A percentile compares a stretch with the other conserved stretches of the same genome.
Conservation (phyloP, 1,284 basidiomycete species). For the Tylopilus sp. region DNA sequence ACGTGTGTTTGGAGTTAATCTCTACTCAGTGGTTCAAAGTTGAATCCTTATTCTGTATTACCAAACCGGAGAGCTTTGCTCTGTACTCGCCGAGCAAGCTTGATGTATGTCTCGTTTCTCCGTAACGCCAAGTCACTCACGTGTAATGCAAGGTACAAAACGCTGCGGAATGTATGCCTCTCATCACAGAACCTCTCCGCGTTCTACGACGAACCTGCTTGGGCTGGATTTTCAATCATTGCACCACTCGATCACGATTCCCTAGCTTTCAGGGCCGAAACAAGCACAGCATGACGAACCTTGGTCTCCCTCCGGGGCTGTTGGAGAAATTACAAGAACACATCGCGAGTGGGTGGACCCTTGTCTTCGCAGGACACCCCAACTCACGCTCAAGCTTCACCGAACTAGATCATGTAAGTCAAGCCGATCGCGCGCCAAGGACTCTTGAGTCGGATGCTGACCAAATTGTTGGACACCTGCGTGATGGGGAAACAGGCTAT, state of each 20-base stretch:
- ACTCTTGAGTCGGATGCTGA: conserved; percentile 91
- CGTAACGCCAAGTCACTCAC: background rate
- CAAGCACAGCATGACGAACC: conserved; percentile 89
- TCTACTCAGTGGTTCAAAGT: conserved; percentile 99
- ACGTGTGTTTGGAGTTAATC: conserved; percentile 96
- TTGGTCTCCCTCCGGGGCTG: conserved; percentile 78
- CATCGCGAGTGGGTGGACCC: conserved; percentile 69
- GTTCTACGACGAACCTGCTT: conserved; percentile 90
- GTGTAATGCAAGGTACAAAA: conserved; percentile 84
- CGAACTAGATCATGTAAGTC: conserved; percentile 96
- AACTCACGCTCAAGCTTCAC: conserved; percentile 72
- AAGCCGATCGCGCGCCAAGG: conserved; percentile 89
- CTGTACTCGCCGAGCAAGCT: conserved; percentile 88
- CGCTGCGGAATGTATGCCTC: conserved; percentile 93
- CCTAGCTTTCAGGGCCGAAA: conserved; percentile 93
- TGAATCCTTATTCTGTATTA: conserved; percentile 97
- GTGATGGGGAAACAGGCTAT: conserved; percentile 98
- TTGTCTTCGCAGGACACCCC: background rate
- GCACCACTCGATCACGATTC: conserved; percentile 98
- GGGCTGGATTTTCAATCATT: conserved; percentile 94
- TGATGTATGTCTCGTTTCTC: conserved; percentile 66
- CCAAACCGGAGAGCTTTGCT: conserved; percentile 96
- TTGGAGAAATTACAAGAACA: conserved; percentile 78
- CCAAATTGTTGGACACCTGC: conserved; percentile 94
- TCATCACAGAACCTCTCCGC: conserved; percentile 97